phyloP scores from a whole-genome alignment of 495 filamentous ascomycete species.

The Penicillium samsonianum region DNA sequence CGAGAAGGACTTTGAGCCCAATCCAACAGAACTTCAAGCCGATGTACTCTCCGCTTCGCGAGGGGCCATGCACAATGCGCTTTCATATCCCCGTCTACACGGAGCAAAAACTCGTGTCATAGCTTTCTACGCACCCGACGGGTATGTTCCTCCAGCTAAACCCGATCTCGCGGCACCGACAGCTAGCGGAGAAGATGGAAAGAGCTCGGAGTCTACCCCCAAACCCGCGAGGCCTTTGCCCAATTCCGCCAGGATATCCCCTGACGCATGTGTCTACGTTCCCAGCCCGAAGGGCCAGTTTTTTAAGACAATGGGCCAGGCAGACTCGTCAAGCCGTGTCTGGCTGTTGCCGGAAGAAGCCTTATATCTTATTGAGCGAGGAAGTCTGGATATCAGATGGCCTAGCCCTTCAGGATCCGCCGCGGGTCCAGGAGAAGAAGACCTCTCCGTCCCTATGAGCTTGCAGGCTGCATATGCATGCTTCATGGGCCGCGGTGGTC shows the following conservation, averaged over 20 bases:
- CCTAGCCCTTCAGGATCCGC: conserved; percentile 41
- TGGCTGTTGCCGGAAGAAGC: conserved; percentile 94
- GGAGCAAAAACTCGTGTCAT: conserved; percentile 52
- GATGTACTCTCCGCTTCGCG: conserved; percentile 74
- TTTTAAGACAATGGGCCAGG: conserved; percentile 60
- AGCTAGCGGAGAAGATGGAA: conserved; percentile 17
- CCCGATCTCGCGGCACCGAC: conserved; percentile 10
- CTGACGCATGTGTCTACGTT: conserved; percentile 47
- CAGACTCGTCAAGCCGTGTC: conserved; percentile 57
- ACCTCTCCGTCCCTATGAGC: conserved; percentile 77
- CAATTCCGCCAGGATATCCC: conserved; percentile 28
- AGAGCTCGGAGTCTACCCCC: conserved; percentile 9
- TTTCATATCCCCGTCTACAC: conserved; percentile 71
- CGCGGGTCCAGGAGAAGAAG: conserved; percentile 24
- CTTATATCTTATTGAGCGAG: conserved; percentile 83
- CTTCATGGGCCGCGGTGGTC: conserved; percentile 63
- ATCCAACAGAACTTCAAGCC: conserved; percentile 80
- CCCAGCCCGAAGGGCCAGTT: conserved; percentile 49
- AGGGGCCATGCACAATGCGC: conserved; percentile 86
- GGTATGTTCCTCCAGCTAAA: conserved; percentile 29
- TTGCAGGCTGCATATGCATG: conserved; percentile 86
- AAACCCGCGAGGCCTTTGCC: conserved; percentile 24
- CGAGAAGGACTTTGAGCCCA: conserved; percentile 95
- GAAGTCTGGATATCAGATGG: conserved; percentile 84
- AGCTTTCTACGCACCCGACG: conserved; percentile 53